Evolutionary conservation across 441 rosid genomes (phyloP), one percentile per base, ranked within the genome.

Genomic region (Adansonia grandidieri): DNA sequence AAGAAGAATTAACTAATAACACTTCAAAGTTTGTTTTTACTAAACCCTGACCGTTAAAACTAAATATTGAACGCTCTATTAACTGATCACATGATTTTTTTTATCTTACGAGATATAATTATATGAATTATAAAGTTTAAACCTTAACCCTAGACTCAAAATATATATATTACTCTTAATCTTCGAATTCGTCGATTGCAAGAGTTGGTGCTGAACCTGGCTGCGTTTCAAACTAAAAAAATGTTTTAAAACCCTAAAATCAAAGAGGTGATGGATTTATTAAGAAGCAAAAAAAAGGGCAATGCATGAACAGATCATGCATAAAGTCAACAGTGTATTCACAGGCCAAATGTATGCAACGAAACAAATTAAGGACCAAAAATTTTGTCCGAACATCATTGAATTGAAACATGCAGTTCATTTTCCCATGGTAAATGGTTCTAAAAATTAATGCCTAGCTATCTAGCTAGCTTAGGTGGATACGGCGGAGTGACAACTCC

Each of bases 401-500:
- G 32, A 20, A 60, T 14, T 60, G 64, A 60, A 60, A 22, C 64
- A 2, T 32, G 22, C 37, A 22, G 37, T 60, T 60, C 14, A 9
- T 9, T 9, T 13, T 10, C 4, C 54, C 53, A 9, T 50, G 54
- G 54, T 50, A 50, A 13, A 50, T 50, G 54, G 15, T 13, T 50
- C 15, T 40, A 32, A 2, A 32, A 5, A 40, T 40, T 40, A 40
- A 56, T 56, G 9, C 17, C 37, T 32, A 32, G 37, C 37, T 32
- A 32, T 2, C 2, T 17, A 15, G 60, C 60, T 56, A 40, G 44
- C 6, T 40, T 40, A 56, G 60, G 60, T 56, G 60, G 60, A 2
- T 56, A 54, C n/a, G 60, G 60, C 60, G n/a, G 60, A 54, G 60
- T n/a, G 58, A 54, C 58, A 56, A 40, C 37, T 32, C 37, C 44